Base-by-base conservation (phyloP, 805 yeast species). In the Metschnikowia dekortorum region DNA sequence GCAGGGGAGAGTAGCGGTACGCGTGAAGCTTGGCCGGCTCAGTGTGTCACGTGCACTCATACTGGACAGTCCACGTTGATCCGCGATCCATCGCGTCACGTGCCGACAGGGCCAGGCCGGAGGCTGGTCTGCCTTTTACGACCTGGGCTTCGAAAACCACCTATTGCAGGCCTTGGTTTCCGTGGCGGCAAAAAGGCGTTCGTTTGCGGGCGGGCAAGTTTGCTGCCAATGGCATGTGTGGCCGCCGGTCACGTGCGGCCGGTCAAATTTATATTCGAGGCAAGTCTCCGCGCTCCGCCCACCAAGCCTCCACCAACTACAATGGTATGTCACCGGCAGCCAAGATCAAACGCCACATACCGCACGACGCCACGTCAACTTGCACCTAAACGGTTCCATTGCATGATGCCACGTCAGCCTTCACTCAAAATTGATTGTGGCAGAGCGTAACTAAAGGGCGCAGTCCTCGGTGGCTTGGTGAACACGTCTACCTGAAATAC, bases 211-310 rank as follows among this genome's bases (percentile, higher is more conserved):
- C 14, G 26, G 11, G 26, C 2, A 2, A 11, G 14, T 35, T 35
- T n/a, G 4, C 11, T 5, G 22, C 4, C 30, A 9, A 37, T 11
- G 34, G 43, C 28, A 39, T 26, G 34, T 14, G 16, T 11, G 33
- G 30, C 29, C 8, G 34, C 29, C 18, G 41, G 45, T 47, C 53
- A 50, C 53, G 51, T 47, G 53, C 44, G 18, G 30, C 34, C 44
- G 41, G 41, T 46, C 35, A 46, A 33, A 16, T 44, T 44, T 35
- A 35, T 18, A 11, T 44, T 35, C 33, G 8, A 36, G 35, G 28
- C 46, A 34, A 33, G 37, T 31, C 39, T 35, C 33, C 39, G 45
- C 45, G 37, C 46, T 29, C 13, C 33, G 31, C 16, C 41, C 28
- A 33, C 41, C 28, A 33, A 34, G 18, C 46, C 40, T 11, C 26